phyloP scores from a whole-genome alignment of 257 asterid species.

The Nicotiana otophora region DNA sequence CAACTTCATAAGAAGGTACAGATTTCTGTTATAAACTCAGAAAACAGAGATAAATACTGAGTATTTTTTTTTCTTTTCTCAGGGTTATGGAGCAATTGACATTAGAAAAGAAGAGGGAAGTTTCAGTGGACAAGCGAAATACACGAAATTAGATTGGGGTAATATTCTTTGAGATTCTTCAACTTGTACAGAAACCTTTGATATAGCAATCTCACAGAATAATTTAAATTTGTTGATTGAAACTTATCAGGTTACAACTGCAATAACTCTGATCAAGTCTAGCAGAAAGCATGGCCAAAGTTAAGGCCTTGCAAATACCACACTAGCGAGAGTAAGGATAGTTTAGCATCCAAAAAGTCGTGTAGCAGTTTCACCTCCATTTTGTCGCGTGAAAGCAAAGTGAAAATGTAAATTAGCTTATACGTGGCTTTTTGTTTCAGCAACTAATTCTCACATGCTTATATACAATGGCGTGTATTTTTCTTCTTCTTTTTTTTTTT shows the following conservation, averaged over 20 bases:
- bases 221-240: background rate
- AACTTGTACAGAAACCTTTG: background rate
- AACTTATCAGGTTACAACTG: background rate
- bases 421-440: background rate
- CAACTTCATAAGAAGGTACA: slow-evolving; percentile 54
- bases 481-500: too few species aligned
- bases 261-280: background rate
- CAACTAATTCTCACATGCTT: background rate
- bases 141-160: slow-evolving; percentile 31
- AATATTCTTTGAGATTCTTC: background rate
- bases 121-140: slow-evolving; percentile 16
- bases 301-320: background rate
- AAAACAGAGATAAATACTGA: background rate
- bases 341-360: background rate
- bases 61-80: background rate
- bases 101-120: slow-evolving; percentile 23
- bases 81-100: slow-evolving; percentile 37
- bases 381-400: background rate
- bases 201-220: background rate
- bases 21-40: background rate
- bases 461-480: background rate
- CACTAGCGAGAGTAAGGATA: background rate
- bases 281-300: background rate
- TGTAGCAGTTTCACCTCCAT: background rate
- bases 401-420: background rate